Percentiles rank a stretch among this genome's conserved stretches.
Evolutionary conservation across 768 basidiomycete species (phyloP).

Genomic region (Amanita brunnescens): DNA sequence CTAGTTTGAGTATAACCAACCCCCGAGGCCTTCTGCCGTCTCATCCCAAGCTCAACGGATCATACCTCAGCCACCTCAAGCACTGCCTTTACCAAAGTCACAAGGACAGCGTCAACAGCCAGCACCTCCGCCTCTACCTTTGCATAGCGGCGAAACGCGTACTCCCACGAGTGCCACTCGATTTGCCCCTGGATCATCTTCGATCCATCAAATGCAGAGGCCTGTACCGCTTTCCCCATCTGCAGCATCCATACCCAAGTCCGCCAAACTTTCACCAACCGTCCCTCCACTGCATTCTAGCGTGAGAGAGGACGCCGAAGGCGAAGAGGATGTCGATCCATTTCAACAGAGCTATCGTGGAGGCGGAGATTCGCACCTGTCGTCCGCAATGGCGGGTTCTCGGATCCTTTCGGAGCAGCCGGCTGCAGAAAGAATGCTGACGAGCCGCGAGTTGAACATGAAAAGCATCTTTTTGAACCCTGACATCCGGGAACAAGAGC

Average conservation of each 20-base stretch:
- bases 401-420: conserved; percentile 10
- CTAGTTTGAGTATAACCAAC: conserved; percentile 27
- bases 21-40: conserved; percentile 8
- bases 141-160: conserved; percentile 9
- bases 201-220: conserved; percentile 2
- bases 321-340: conserved; percentile 32
- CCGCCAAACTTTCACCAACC: background rate
- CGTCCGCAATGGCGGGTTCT: background rate
- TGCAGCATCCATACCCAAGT: conserved; percentile 1
- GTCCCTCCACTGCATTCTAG: conserved; percentile 7
- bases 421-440: conserved; percentile 21
- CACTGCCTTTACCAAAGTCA: conserved; percentile 4
- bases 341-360: conserved; percentile 27
- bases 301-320: conserved; percentile 12
- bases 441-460: conserved; percentile 34
- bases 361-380: conserved; percentile 13
- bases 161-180: conserved; percentile 9
- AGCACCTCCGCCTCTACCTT: conserved; percentile 7
- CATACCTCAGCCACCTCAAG: conserved; percentile 8
- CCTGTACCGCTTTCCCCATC: conserved; percentile 8
- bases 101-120: conserved; percentile 5
- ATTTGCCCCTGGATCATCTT: conserved; percentile 9
- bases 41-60: conserved; percentile 7
- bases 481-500: conserved; percentile 3
- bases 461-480: conserved; percentile 27